phyloP scores from a whole-genome alignment of 805 yeast genomes.

The Grigorovia yakushimaensis region DNA sequence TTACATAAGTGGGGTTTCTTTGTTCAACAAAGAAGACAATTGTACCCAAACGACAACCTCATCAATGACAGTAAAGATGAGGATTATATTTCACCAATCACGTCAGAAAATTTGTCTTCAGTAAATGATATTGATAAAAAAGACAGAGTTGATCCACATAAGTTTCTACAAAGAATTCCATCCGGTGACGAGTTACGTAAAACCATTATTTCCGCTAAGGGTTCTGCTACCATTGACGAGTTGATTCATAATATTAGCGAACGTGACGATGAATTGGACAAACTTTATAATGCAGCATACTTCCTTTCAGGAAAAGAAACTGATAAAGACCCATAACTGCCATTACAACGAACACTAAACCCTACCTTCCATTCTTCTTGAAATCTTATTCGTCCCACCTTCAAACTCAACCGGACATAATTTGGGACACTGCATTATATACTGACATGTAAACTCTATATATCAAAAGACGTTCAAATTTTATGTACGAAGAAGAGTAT shows the following conservation, averaged over 20 bases:
- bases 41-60: constrained; percentile 16
- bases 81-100: background rate
- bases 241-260: constrained; percentile 55
- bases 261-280: constrained; percentile 42
- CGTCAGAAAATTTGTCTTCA: background rate
- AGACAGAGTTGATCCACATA: constrained; percentile 1
- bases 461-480: too few species aligned
- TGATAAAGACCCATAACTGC: background rate
- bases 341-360: background rate
- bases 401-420: too few species aligned
- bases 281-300: constrained; percentile 31
- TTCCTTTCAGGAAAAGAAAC: background rate
- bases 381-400: too few species aligned
- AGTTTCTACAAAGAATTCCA: constrained; percentile 31
- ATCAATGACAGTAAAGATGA: background rate
- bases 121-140: background rate
- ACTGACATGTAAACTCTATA: too few species aligned
- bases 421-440: too few species aligned
- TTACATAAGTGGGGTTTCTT: constrained; percentile 79
- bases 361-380: too few species aligned
- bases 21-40: constrained; percentile 49
- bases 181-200: constrained; percentile 40
- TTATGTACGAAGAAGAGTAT: too few species aligned
- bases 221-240: constrained; percentile 59
- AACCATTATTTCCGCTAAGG: constrained; percentile 62